phyloP scores from a whole-genome alignment of 106 monocot species.

The Iris macrosiphon region DNA sequence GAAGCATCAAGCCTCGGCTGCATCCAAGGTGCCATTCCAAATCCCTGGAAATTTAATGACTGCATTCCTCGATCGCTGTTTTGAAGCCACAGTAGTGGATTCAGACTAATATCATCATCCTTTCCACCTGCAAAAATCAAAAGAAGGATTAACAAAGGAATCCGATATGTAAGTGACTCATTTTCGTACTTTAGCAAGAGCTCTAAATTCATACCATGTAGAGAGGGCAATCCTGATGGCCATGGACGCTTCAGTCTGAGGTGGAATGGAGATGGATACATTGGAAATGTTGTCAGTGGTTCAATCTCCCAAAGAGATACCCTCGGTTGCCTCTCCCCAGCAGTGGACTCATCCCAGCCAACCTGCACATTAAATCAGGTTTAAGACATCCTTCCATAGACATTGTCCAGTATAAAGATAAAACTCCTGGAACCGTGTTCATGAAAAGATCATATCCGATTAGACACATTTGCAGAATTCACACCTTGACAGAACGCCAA shows the following conservation, averaged over 20 bases:
- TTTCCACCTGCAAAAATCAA: constrained; percentile 35
- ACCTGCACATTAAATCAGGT: constrained; percentile 47
- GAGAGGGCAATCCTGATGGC: constrained; percentile 71
- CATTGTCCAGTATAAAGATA: too few species aligned
- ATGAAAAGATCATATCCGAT: too few species aligned
- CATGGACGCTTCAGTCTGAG: constrained; percentile 90
- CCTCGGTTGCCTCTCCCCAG: constrained; percentile 65
- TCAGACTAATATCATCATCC: constrained; percentile 52
- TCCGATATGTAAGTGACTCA: too few species aligned
- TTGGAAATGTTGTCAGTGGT: constrained; percentile 80
- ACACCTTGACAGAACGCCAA: constrained; percentile 97
- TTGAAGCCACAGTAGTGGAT: constrained; percentile 66
- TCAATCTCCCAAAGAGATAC: constrained; percentile 25
- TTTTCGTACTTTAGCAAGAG: not conserved
- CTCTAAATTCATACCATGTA: constrained; percentile 25
- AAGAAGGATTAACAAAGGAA: constrained; percentile 21
- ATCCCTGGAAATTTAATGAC: constrained; percentile 70
- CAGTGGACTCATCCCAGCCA: constrained; percentile 98
- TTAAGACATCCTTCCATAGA: too few species aligned
- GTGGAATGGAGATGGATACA: constrained; percentile 88
- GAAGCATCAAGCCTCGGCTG: constrained; percentile 57
- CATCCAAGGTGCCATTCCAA: constrained; percentile 62
- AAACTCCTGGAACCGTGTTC: too few species aligned
- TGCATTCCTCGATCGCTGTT: constrained; percentile 54
- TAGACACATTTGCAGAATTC: not conserved